Evolutionary conservation across 768 basidiomycete genomes (phyloP), one percentile per base, ranked within the genome.

Genomic region (Psilocybe sp.): DNA sequence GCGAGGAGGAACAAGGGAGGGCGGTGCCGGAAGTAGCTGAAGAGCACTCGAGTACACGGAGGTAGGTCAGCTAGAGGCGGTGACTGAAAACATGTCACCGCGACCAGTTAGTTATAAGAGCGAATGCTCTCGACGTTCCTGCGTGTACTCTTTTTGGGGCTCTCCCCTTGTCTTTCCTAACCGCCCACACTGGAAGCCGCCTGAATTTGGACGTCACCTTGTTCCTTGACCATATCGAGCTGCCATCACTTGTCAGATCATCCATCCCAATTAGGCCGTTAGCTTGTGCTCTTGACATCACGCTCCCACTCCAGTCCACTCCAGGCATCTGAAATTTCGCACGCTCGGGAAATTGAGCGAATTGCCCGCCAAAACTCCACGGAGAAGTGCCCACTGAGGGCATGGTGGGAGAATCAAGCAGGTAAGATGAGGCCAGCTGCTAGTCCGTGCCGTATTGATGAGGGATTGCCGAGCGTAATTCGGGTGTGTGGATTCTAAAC

Each of bases 151-250:
- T 51, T 64, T 74, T 71, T 72, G 55, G 68, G 72, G 4, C 44
- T 45, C 63, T 77, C 62, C 75, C 78, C 67, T 77, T 75, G 68
- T 74, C 41, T 62, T 58, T 46, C 60, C 58, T 15, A 19, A 14
- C 53, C 36, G 45, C 56, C 61, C 50, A 49, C 55, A 47, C 46
- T 40, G 50, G 41, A 32, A 20, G 28, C 35, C 32, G 18, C 35
- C 61, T 66, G 41, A 56, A 66, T 71, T 64, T 49, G 66, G 69
- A 50, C 32, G 53, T 59, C 57, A 52, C 66, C 59, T 73, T 74
- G 71, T 72, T 28, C 47, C 56, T n/a, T 59, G 50, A 19, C 33
- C 50, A 41, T 57, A 44, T 50, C 43, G 10, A n/a, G 48, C 41
- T 39, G 47, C 56, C 62, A 52, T 50, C 53, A 53, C 37, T 35